Base-by-base conservation (phyloP, 148 eudicot genomes). In the Amaranthus palmeri region DNA sequence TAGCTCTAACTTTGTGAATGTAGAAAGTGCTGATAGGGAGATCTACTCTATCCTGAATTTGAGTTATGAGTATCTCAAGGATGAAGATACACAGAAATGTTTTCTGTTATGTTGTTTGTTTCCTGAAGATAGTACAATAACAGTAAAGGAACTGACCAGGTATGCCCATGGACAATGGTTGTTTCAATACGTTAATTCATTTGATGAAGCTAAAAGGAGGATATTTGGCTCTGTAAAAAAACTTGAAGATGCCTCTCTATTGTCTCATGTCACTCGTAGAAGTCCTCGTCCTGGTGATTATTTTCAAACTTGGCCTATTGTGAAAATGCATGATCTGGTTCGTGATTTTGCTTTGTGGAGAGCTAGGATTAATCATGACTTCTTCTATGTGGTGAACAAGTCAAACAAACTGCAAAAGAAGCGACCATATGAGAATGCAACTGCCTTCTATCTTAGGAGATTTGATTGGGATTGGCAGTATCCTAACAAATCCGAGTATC, bases 311-410 rank as follows among this genome's bases (percentile, higher is more conserved):
- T 44, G 8, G 4, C 48, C 10, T 9, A 7, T 14, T 12, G 49
- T 62, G 11, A 44, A 9, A 43, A 62, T 62, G 67, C 67, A 62
- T 13, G 67, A 62, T 43, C 11, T 62, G 67, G 67, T 62, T 8
- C 67, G 67, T 42, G 67, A 62, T 62, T 46, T 62, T 43, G 67
- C 67, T 40, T 40, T 40, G 48, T 62, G 67, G 67, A 62, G 41
- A 41, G 15, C 14, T 9, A 62, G 11, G 47, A 3, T 10, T 3
- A 6, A 41, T 7, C 10, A 3, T 4, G 11, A 10, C 13, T 44
- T 42, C 6, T 17, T 60, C 14, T 15, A 17, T 7, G 7, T 17
- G 10, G 10, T 14, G 36, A 25, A 8, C 14, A 3, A 40, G 9
- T 3, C 5, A 6, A 18, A 60, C 42, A 4, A n/a, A 4, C 8